Base-by-base conservation (phyloP, 148 eudicot genomes). In the Nyssa sinensis region DNA sequence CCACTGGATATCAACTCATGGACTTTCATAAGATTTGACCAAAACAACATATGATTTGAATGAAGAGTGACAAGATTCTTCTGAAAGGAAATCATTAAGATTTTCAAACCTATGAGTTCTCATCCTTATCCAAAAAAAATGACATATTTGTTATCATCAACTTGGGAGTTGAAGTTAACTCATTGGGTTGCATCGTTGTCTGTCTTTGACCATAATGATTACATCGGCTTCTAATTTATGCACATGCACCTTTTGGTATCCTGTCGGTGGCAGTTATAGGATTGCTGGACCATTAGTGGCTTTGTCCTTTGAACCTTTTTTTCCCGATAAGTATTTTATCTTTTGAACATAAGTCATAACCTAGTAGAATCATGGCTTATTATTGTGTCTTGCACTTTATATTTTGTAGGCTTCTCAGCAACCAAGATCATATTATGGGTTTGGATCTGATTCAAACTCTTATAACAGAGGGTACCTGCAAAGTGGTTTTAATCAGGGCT, bases 401-500 rank as follows among this genome's bases (percentile, higher is more conserved):
- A 25, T 39, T 67, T 10, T 24, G 57, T 57, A 67, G 70, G 55
- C 28, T 67, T 39, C 70, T 67, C 57, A 25, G 24, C 70, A 67
- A 16, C 32, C 55, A 41, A 41, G 55, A 32, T 41, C 57, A 13
- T 67, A 25, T 32, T 67, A 9, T 35, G 70, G 70, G 31, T 39
- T 39, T 41, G 70, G 70, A 41, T 67, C 57, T 39, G 70, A 57
- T 13, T 67, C 57, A 41, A 44, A 41, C 10, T 67, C 70, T 67
- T 67, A 27, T 67, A 67, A 35, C 70, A 67, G 57, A 67, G 70
- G 31, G n/a, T 5, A 67, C 57, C n/a, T 41, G 57, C 70, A 67
- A 32, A 25, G 2, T 41, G 70, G 47, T 39, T 67, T 67, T 67
- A 44, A 44, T 67, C 70, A 67, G 70, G 57, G 70, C 31, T 41